These are phyloP conservation scores for Thinopyrum elongatum DNA, from an alignment of 176 grass and related monocot genomes.

Conservation along the genomic window DNA sequence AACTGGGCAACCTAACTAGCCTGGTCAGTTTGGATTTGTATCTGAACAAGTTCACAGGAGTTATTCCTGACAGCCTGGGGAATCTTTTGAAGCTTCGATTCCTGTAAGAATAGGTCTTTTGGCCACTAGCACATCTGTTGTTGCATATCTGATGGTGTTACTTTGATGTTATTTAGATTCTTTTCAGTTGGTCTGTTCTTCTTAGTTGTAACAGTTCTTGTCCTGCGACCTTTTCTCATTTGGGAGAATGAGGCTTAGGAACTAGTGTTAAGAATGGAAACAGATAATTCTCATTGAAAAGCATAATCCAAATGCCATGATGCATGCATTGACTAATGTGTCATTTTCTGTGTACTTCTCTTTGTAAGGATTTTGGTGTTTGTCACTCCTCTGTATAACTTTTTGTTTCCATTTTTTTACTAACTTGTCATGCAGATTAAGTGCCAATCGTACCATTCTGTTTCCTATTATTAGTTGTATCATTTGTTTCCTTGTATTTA, in stretches of 20 bases:
- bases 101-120: constrained; percentile 53
- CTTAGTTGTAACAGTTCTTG: background rate
- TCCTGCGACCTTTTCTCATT: background rate
- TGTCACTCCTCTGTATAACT: background rate
- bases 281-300: background rate
- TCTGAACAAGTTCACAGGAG: constrained; percentile 54
- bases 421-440: constrained; percentile 10
- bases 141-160: background rate
- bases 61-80: constrained; percentile 59
- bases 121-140: background rate
- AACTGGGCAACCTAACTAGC: constrained; percentile 75
- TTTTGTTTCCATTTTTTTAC: constrained; percentile 4
- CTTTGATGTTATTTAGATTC: constrained; percentile 12
- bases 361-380: background rate
- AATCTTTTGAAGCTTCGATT: constrained; percentile 71
- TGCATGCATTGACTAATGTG: background rate
- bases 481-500: constrained; percentile 9
- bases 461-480: background rate
- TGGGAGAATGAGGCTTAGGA: background rate
- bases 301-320: background rate
- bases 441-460: background rate
- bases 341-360: background rate
- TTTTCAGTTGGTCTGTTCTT: constrained; percentile 15
- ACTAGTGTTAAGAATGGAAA: constrained; percentile 21
- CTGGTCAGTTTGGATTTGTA: constrained; percentile 89